Conservation (phyloP, 2,329 filamentous ascomycete species). For the Ascochyta clinopodiicola region DNA sequence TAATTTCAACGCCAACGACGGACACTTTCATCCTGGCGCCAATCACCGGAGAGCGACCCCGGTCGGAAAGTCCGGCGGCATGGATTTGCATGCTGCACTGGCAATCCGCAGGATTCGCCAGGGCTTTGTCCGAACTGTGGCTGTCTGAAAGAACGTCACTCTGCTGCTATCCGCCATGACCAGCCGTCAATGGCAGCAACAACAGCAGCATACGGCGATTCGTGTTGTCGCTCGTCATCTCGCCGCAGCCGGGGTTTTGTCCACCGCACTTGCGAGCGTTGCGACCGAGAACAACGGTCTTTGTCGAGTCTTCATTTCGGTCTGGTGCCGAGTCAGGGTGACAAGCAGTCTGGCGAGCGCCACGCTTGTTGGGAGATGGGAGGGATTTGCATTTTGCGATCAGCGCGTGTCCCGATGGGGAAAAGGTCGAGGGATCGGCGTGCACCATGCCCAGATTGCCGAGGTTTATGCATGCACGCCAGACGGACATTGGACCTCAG, state of each 20-base stretch:
- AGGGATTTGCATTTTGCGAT: constrained; percentile 19
- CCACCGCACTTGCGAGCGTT: constrained; percentile 4
- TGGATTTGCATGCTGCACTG: constrained; percentile 13
- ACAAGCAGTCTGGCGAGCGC: constrained; percentile 5
- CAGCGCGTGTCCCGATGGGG: constrained; percentile 16
- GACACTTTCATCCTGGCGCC: constrained; percentile 8
- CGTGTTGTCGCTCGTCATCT: neutral
- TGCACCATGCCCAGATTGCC: constrained; percentile 31
- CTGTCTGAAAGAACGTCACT: constrained; percentile 39
- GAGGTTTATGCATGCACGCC: constrained; percentile 19
- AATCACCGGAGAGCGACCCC: neutral
- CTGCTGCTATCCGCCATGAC: neutral
- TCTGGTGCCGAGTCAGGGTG: neutral
- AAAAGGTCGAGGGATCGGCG: constrained; percentile 24
- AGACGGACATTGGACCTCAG: constrained; percentile 12
- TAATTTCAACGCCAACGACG: neutral
- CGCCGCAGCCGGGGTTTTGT: constrained; percentile 1
- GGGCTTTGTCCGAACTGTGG: constrained; percentile 22
- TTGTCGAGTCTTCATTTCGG: constrained; percentile 12
- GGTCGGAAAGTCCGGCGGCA: constrained; percentile 1
- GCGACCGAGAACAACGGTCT: constrained; percentile 6
- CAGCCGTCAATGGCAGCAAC: constrained; percentile 3
- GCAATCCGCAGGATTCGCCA: constrained; percentile 1
- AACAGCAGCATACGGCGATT: neutral
- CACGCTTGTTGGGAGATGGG: constrained; percentile 6